Base-by-base conservation (phyloP, 2,329 filamentous ascomycete species). In the Sporothrix pallida region DNA sequence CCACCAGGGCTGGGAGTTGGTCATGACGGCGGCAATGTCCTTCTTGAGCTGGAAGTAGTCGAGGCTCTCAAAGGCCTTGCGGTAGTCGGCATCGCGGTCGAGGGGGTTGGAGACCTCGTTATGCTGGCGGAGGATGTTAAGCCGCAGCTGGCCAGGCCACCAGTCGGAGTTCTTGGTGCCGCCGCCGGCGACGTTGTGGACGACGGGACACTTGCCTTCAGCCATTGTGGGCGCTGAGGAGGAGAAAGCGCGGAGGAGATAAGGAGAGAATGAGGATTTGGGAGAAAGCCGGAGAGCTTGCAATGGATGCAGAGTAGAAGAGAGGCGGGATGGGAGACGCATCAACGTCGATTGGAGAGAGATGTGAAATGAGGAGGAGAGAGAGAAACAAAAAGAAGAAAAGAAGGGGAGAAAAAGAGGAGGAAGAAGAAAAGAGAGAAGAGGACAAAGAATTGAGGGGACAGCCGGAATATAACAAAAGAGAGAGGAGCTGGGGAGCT, bases 1-100 rank as follows among this genome's bases (percentile, higher is more conserved):
- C 92, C 92, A 95, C 89, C 88, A 94, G 56, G 92, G 90, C 83
- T 94, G 90, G 2, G 91, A 94, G 80, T 93, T 89, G 70, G 92
- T 94, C 90, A 94, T 91, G 78, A 94, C 80, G 20, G 83, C 85
- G n/a, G 84, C 78, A 7, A 95, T 82, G 80, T 95, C 92, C 83
- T 92, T 90, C 89, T 94, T 94, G 77, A 94, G 73, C 60, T 63
- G 60, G 60, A 44, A 44, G 60, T 63, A 63, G 60, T 63, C 60
- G 60, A 94, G 85, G 78, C 83, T 89, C 84, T 92, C 91, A 85
- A 94, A 94, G 44, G 91, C 92, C 42, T 87, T 84, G 20, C 87
- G 86, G 82, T 95, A 95, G 84, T 94, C 88, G 79, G 93, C 93
- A 77, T 91, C 88, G 76, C 86, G 83, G 78, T 83, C 86, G 76